Evolutionary conservation across 805 yeast species (phyloP), one percentile per base, ranked within the genome.

Genomic region (Candida succiphila): DNA sequence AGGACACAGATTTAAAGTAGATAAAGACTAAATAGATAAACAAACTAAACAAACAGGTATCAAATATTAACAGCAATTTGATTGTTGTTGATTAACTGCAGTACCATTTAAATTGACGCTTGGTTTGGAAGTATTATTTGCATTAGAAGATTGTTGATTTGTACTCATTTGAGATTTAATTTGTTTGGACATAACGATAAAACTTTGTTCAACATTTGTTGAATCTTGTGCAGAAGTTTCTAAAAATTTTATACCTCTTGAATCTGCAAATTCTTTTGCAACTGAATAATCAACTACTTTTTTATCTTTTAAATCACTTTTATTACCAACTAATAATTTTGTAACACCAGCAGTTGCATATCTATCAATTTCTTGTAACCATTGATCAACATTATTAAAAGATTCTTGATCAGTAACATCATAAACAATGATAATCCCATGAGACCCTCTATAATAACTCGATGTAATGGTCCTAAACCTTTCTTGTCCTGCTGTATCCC

Each of bases 401-500:
- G 87, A 81, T 58, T 86, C 95, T 63, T 86, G 96, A 61, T 92
- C 97, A 33, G 98, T 92, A 30, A 92, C 96, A 56, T 89, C 98
- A 60, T 92, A 89, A 34, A 89, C 98, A 49, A 89, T 89, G 51
- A 89, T 92, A 59, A 89, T 92, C 40, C 98, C 98, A 56, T 89
- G 97, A 10, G 97, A 96, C 37, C 98, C 98, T 60, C 98, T 81
- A 69, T 89, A 89, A 66, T 89, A 89, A 13, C 96, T 85, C 12
- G 96, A 84, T 10, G 97, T 92, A 63, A 89, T 89, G 33, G 98
- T 92, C 64, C 97, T 79, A 67, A 92, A 92, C 50, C 98, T 71
- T 61, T 92, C 98, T 67, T 92, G 98, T 30, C 98, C 98, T 10
- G 97, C 98, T 36, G 98, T 92, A 58, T 92, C 98, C 98, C 98